Conservation (phyloP, 2,329 filamentous ascomycete species). For the Cladophialophora carrionii region DNA sequence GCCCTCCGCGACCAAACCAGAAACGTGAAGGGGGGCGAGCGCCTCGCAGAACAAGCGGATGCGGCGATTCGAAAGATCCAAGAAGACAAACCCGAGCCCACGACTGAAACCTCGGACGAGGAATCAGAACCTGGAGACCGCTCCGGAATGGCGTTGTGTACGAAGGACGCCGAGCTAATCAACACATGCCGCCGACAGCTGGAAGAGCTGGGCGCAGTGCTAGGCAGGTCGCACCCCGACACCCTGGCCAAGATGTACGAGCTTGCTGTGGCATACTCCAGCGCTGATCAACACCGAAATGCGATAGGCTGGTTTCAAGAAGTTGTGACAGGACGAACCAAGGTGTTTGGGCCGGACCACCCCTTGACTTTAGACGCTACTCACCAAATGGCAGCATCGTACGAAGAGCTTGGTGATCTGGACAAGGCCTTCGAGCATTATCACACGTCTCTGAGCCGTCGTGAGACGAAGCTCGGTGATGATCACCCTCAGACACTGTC, state of each 20-base stretch:
- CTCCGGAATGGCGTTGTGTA: background rate
- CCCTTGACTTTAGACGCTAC: background rate
- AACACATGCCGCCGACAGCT: background rate
- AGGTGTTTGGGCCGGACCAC: background rate
- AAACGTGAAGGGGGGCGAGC: background rate
- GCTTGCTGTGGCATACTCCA: background rate
- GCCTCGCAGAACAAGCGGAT: background rate
- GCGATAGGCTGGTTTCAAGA: slow-evolving; percentile 1
- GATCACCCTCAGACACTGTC: background rate
- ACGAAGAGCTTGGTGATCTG: background rate
- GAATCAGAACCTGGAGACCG: background rate
- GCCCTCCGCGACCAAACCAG: background rate
- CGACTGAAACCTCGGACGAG: background rate
- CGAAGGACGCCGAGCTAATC: background rate
- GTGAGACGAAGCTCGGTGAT: background rate
- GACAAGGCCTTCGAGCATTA: background rate
- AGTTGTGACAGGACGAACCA: background rate
- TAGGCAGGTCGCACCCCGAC: background rate
- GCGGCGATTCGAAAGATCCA: background rate
- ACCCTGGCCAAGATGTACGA: background rate
- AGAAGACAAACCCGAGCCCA: background rate
- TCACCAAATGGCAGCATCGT: background rate
- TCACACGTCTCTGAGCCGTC: background rate
- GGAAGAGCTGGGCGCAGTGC: background rate
- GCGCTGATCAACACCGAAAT: slow-evolving; percentile 1